phyloP scores from a whole-genome alignment of 495 filamentous ascomycete genomes.

The Aspergillus haitiensis region DNA sequence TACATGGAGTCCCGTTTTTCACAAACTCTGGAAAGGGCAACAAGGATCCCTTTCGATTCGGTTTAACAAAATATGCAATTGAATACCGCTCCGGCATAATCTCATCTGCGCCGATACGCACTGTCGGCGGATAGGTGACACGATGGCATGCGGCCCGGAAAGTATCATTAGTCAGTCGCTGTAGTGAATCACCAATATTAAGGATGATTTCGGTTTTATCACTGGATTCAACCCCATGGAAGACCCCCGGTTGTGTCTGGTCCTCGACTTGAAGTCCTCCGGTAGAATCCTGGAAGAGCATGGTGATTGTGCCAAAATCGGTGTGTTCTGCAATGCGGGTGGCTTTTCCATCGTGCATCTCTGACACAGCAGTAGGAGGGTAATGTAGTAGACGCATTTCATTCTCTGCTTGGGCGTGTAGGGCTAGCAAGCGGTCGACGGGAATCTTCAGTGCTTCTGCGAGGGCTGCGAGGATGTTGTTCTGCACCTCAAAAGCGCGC shows the following conservation, averaged over 20 bases:
- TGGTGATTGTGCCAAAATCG: conserved; percentile 49
- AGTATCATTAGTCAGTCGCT: conserved; percentile 58
- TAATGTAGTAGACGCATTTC: conserved; percentile 46
- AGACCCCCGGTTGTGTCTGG: conserved; percentile 33
- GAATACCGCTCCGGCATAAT: conserved; percentile 31
- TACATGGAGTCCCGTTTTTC: conserved; percentile 12
- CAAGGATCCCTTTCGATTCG: conserved; percentile 26
- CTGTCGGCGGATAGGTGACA: conserved; percentile 25
- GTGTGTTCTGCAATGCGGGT: conserved; percentile 44
- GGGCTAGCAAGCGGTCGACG: conserved; percentile 45
- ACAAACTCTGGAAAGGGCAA: conserved; percentile 28
- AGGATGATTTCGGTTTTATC: conserved; percentile 57
- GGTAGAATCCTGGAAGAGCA: conserved; percentile 50
- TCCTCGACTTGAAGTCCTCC: conserved; percentile 50
- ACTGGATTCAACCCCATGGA: conserved; percentile 44
- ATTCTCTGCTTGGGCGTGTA: conserved; percentile 48
- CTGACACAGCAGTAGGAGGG: conserved; percentile 27
- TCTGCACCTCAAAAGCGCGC: background rate
- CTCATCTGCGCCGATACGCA: conserved; percentile 22
- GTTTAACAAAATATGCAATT: conserved; percentile 35
- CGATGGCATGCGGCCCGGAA: conserved; percentile 36
- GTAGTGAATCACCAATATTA: conserved; percentile 65
- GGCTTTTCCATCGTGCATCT: conserved; percentile 24
- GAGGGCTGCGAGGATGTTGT: conserved; percentile 38
- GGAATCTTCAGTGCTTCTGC: conserved; percentile 46